These are phyloP conservation scores for Xylariomycetidae sp. DNA, from an alignment of 2,329 filamentous ascomycete species.

Conservation along the genomic window DNA sequence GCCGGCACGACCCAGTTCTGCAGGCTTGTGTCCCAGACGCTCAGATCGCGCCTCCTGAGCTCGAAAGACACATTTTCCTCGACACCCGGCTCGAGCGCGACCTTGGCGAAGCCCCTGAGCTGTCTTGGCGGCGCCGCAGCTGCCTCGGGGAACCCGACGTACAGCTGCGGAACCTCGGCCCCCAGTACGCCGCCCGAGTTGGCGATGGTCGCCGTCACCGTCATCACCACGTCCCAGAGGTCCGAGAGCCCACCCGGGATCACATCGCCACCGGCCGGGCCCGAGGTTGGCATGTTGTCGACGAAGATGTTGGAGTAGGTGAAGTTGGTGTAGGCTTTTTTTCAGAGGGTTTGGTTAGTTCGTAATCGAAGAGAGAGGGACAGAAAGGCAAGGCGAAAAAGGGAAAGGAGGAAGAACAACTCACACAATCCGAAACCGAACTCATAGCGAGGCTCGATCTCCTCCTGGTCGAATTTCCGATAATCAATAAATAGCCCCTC, in stretches of 20 bases:
- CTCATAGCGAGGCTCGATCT: constrained; percentile 55
- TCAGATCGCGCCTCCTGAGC: constrained; percentile 56
- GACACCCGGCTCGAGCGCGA: constrained; percentile 43
- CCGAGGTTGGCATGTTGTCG: constrained; percentile 31
- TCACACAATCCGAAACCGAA: constrained; percentile 60
- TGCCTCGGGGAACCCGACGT: constrained; percentile 38
- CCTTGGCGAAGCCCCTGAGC: constrained; percentile 60
- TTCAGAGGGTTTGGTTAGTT: not conserved
- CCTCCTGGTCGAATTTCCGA: constrained; percentile 54
- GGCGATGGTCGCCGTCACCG: constrained; percentile 55
- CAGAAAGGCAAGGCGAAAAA: not conserved
- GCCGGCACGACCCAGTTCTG: constrained; percentile 52
- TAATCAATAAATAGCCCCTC: constrained; percentile 63
- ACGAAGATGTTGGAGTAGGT: constrained; percentile 48
- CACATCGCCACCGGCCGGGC: constrained; percentile 34
- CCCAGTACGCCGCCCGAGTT: constrained; percentile 61
- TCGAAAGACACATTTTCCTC: constrained; percentile 44
- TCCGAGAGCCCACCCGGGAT: constrained; percentile 40
- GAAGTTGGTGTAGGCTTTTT: constrained; percentile 63
- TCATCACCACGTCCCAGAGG: constrained; percentile 40
- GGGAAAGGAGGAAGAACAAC: constrained; percentile 13
- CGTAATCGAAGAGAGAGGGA: not conserved
- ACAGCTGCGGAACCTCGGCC: constrained; percentile 64
- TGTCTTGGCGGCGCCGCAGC: constrained; percentile 41
- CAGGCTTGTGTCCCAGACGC: constrained; percentile 54